A percentile compares a stretch with the other conserved stretches of the same genome.
Conservation (phyloP, 306 rosid species). For the Cucurbita pepo region DNA sequence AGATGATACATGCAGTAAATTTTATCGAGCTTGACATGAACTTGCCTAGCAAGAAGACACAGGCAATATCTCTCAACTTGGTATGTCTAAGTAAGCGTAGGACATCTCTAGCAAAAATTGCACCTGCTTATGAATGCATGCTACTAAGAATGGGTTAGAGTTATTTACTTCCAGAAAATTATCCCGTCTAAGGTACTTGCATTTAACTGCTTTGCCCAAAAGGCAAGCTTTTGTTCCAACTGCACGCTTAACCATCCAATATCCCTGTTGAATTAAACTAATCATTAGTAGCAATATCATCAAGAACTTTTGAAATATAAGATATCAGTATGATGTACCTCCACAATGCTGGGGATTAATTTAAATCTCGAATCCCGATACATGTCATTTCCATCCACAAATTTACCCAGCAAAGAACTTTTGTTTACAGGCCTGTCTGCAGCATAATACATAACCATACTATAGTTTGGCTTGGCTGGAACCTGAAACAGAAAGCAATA, state of each 20-base stretch:
- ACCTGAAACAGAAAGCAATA: slow-evolving; percentile 33
- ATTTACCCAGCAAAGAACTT: slow-evolving; percentile 61
- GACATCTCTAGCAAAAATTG: not conserved
- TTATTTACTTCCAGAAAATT: slow-evolving; percentile 75
- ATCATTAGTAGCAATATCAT: slow-evolving; percentile 8
- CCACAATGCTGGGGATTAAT: slow-evolving; percentile 86
- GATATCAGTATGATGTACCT: slow-evolving; percentile 26
- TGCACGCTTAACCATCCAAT: slow-evolving; percentile 99
- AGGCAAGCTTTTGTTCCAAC: slow-evolving; percentile 98
- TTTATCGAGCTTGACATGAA: not conserved
- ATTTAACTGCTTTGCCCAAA: slow-evolving; percentile 80
- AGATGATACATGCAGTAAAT: not conserved
- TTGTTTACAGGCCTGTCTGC: slow-evolving; percentile 58
- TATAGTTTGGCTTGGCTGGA: slow-evolving; percentile 94
- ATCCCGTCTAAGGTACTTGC: slow-evolving; percentile 68
- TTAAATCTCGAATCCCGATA: slow-evolving; percentile 79
- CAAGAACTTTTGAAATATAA: not conserved
- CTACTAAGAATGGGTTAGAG: not conserved
- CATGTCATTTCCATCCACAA: slow-evolving; percentile 57
- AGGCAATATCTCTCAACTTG: not conserved
- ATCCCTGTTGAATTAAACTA: slow-evolving; percentile 48
- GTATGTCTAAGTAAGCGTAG: not conserved
- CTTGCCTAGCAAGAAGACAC: not conserved
- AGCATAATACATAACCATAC: slow-evolving; percentile 74
- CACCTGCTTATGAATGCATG: slow-evolving; percentile 1